phyloP scores from a whole-genome alignment of 768 basidiomycete genomes.

The Trametes punicea region DNA sequence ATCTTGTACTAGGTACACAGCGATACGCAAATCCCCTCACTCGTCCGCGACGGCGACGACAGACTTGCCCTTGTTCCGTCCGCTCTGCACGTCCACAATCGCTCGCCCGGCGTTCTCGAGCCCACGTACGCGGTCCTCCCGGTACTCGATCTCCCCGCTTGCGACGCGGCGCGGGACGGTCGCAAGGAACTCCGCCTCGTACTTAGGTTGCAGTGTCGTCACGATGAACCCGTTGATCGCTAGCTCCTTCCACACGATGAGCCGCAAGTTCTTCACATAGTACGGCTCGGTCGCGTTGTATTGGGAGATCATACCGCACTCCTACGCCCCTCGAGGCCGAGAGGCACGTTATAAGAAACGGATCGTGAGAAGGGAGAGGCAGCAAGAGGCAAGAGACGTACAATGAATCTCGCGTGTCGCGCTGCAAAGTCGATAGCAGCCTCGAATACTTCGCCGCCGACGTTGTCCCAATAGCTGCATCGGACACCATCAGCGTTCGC shows the following conservation, averaged over 20 bases:
- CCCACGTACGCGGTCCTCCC: constrained; percentile 33
- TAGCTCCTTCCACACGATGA: constrained; percentile 28
- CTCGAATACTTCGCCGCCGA: constrained; percentile 32
- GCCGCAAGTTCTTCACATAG: constrained; percentile 24
- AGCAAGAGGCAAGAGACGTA: constrained; percentile 15
- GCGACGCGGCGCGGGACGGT: constrained; percentile 30
- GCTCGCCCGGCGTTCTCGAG: constrained; percentile 35
- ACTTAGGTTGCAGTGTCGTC: constrained; percentile 20
- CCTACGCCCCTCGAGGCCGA: no score
- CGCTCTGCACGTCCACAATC: constrained; percentile 33
- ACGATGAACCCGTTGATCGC: constrained; percentile 33
- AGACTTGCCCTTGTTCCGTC: constrained; percentile 35
- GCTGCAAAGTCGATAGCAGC: constrained; percentile 23
- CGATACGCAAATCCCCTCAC: no score
- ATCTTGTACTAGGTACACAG: no score
- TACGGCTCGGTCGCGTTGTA: constrained; percentile 27
- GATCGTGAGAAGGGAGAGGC: no score
- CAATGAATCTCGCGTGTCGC: constrained; percentile 23
- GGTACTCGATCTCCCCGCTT: constrained; percentile 35
- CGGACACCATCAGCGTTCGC: background rate
- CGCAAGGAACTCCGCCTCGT: constrained; percentile 29
- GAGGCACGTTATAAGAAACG: no score
- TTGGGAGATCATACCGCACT: constrained; percentile 31
- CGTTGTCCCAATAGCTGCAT: constrained; percentile 33
- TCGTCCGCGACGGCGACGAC: constrained; percentile 33